A percentile compares a stretch with the other conserved stretches of the same genome.
Conservation (phyloP, 2,329 filamentous ascomycete species). For the Sarocladium oryzae region DNA sequence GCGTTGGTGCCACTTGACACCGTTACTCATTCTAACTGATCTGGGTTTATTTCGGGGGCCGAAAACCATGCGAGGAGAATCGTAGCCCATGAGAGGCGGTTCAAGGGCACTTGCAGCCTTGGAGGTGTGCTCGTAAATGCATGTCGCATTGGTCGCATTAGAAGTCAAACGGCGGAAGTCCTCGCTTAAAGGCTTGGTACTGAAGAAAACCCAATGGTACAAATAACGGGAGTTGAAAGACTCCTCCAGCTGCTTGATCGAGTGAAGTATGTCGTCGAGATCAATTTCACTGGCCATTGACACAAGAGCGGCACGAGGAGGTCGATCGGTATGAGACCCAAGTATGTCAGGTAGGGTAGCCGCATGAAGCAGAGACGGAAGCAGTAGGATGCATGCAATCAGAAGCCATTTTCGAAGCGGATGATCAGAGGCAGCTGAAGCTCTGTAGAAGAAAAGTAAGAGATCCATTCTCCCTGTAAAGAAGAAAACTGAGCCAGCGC, state of each 20-base stretch:
- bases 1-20: conserved; percentile 41
- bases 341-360: conserved; percentile 13
- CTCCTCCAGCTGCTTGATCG: conserved; percentile 48
- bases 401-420: conserved; percentile 9
- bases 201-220: conserved; percentile 88
- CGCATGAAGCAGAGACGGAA: conserved; percentile 16
- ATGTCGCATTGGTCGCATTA: conserved; percentile 63
- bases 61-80: neutral
- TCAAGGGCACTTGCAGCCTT: neutral
- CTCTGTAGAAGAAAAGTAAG: neutral
- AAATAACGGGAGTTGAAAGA: conserved; percentile 73
- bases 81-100: conserved; percentile 19
- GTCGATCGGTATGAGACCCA: conserved; percentile 15
- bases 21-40: neutral
- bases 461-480: neutral
- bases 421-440: neutral
- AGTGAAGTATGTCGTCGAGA: conserved; percentile 23
- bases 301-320: conserved; percentile 25
- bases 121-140: conserved; percentile 57
- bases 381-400: conserved; percentile 16
- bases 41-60: neutral
- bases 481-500: neutral
- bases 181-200: conserved; percentile 69
- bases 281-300: conserved; percentile 25
- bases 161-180: conserved; percentile 66